Conservation (phyloP, 2,329 filamentous ascomycete species). For the Sporothrix schenckii region DNA sequence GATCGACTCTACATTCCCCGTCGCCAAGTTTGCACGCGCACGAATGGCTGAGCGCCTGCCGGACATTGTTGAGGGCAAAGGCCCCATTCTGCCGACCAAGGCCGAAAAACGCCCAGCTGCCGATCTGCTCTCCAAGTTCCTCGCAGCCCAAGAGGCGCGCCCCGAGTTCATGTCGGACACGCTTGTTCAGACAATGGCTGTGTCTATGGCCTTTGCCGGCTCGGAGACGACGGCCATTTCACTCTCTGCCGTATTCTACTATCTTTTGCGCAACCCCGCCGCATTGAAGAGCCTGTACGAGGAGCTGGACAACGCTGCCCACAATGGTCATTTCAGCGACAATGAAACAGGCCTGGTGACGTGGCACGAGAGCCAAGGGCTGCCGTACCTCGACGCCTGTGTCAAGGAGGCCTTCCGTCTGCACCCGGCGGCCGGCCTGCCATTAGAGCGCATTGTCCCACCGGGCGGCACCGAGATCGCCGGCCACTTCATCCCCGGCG, state of each 20-base stretch:
- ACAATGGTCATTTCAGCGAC: conserved; percentile 55
- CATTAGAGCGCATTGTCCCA: conserved; percentile 74
- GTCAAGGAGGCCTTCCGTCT: conserved; percentile 78
- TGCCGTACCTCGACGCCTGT: conserved; percentile 76
- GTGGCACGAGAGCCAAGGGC: conserved; percentile 68
- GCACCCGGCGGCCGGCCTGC: conserved; percentile 73
- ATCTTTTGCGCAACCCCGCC: conserved; percentile 65
- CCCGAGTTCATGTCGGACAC: conserved; percentile 72
- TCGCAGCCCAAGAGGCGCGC: conserved; percentile 66
- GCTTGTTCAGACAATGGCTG: conserved; percentile 70
- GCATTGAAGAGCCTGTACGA: conserved; percentile 58
- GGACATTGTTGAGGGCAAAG: conserved; percentile 46
- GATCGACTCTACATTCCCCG: conserved; percentile 69
- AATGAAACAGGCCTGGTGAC: conserved; percentile 64
- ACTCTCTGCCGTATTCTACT: conserved; percentile 72
- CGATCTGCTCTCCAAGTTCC: conserved; percentile 73
- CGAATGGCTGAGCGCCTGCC: conserved; percentile 67
- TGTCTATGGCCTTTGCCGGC: conserved; percentile 74
- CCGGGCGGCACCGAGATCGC: conserved; percentile 64
- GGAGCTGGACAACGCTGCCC: conserved; percentile 65
- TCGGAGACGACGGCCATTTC: conserved; percentile 80
- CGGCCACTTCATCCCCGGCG: conserved; percentile 64
- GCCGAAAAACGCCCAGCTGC: conserved; percentile 49
- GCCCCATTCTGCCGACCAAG: conserved; percentile 47
- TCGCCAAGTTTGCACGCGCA: conserved; percentile 70